Percentiles rank a stretch among this genome's conserved stretches.
These are phyloP conservation scores for Aspergillus cavernicola DNA, from an alignment of 495 filamentous ascomycete species.

Conservation along the genomic window DNA sequence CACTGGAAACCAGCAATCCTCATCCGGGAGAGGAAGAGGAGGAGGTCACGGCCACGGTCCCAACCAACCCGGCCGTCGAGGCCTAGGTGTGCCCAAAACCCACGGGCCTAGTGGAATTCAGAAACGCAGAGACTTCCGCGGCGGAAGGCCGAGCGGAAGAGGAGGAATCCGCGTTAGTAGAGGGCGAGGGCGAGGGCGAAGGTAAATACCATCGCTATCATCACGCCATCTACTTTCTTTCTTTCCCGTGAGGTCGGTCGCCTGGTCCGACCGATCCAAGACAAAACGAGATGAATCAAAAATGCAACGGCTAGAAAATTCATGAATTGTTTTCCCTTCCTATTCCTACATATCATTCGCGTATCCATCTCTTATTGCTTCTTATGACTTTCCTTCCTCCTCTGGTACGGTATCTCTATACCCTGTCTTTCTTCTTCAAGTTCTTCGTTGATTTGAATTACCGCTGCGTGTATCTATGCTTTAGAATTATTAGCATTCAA, in stretches of 20 bases:
- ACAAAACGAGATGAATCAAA: background rate
- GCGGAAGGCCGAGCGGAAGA: constrained; percentile 8
- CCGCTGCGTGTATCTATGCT: too few relatives aligned
- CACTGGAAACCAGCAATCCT: constrained; percentile 15
- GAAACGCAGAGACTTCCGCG: constrained; percentile 27
- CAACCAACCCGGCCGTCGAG: constrained; percentile 32
- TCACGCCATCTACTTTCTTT: too few relatives aligned
- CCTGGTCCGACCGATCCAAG: too few relatives aligned
- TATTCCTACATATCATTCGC: too few relatives aligned
- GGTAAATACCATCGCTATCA: too few relatives aligned
- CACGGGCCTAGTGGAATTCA: constrained; percentile 39
- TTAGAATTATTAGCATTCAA: too few relatives aligned
- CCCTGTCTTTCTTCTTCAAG: background rate
- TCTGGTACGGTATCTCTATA: background rate
- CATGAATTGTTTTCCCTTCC: too few relatives aligned
- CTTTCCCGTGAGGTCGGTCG: too few relatives aligned
- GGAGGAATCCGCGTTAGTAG: constrained; percentile 27
- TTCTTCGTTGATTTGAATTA: background rate
- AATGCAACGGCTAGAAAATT: constrained; percentile 8
- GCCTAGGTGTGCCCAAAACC: constrained; percentile 45
- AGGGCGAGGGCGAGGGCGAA: constrained; percentile 10
- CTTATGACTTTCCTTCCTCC: too few relatives aligned
- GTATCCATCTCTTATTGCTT: too few relatives aligned
- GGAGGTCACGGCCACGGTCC: background rate
- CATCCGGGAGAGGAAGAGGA: constrained; percentile 7